phyloP scores from a whole-genome alignment of 768 basidiomycete species.

The Xerocomus potaroensis region DNA sequence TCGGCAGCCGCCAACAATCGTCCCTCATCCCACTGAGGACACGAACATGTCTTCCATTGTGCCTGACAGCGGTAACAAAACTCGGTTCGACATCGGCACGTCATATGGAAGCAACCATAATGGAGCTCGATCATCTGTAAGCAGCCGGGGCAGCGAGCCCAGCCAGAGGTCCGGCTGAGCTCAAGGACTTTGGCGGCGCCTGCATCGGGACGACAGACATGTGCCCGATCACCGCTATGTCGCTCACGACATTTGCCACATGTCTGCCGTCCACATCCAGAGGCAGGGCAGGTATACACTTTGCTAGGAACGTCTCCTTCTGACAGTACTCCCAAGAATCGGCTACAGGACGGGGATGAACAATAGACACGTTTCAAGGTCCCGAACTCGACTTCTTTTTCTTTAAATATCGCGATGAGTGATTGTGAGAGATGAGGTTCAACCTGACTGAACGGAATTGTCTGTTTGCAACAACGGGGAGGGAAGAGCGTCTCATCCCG shows the following conservation, averaged over 20 bases:
- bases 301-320: constrained; percentile 19
- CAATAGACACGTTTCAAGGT: constrained; percentile 38
- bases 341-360: constrained; percentile 30
- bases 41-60: constrained; percentile 60
- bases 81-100: constrained; percentile 35
- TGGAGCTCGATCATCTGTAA: constrained; percentile 35
- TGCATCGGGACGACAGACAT: constrained; percentile 25
- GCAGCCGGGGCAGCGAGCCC: constrained; percentile 39
- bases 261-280: constrained; percentile 15
- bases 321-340: constrained; percentile 32
- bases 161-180: constrained; percentile 26
- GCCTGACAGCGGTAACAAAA: constrained; percentile 47
- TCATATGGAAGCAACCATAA: constrained; percentile 40
- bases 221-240: constrained; percentile 20
- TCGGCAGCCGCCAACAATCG: constrained; percentile 36
- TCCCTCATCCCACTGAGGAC: constrained; percentile 66
- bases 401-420: constrained; percentile 20
- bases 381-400: constrained; percentile 30
- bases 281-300: constrained; percentile 19
- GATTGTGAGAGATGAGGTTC: constrained; percentile 18
- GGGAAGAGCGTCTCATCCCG: constrained; percentile 39
- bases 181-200: constrained; percentile 23
- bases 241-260: constrained; percentile 24
- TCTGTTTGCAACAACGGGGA: constrained; percentile 35
- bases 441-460: constrained; percentile 25